Conservation (phyloP, 148 eudicot genomes). For the Tetragonia tetragonoides region DNA sequence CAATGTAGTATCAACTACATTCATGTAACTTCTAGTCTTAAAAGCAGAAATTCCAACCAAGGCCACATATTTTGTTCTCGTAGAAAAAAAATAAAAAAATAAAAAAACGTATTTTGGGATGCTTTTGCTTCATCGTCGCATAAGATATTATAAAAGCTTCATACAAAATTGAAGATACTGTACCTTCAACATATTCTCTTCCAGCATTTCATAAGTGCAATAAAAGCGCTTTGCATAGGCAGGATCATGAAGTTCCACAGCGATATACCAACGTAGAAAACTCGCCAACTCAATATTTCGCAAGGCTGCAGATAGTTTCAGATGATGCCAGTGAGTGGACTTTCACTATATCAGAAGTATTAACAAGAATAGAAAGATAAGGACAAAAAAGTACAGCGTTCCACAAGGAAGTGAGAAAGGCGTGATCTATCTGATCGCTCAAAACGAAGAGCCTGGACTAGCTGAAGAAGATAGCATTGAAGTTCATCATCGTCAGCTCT, state of each 20-base stretch:
- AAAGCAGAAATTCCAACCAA: neutral
- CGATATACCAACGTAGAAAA: slow-evolving; percentile 98
- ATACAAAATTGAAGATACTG: slow-evolving; percentile 9
- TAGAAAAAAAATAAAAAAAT: too few species aligned
- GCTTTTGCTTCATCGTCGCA: neutral
- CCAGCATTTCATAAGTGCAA: slow-evolving; percentile 77
- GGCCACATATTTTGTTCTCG: neutral
- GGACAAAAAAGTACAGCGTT: slow-evolving; percentile 61
- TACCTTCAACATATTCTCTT: slow-evolving; percentile 95
- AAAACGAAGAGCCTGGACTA: slow-evolving; percentile 98
- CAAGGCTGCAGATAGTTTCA: slow-evolving; percentile 52
- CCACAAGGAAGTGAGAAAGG: slow-evolving; percentile 89
- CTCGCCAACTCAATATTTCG: slow-evolving; percentile 90
- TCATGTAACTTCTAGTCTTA: neutral
- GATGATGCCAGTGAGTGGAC: slow-evolving; percentile 12
- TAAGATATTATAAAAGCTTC: neutral
- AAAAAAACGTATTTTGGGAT: neutral
- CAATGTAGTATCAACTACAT: neutral
- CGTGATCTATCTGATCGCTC: slow-evolving; percentile 96
- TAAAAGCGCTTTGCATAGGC: slow-evolving; percentile 93
- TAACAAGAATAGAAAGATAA: neutral
- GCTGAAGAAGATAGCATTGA: slow-evolving; percentile 93
- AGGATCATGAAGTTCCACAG: slow-evolving; percentile 97
- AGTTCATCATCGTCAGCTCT: slow-evolving; percentile 99
- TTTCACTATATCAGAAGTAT: slow-evolving; percentile 8